Conservation (phyloP, 257 asterid genomes). For the Ehretia macrophylla region DNA sequence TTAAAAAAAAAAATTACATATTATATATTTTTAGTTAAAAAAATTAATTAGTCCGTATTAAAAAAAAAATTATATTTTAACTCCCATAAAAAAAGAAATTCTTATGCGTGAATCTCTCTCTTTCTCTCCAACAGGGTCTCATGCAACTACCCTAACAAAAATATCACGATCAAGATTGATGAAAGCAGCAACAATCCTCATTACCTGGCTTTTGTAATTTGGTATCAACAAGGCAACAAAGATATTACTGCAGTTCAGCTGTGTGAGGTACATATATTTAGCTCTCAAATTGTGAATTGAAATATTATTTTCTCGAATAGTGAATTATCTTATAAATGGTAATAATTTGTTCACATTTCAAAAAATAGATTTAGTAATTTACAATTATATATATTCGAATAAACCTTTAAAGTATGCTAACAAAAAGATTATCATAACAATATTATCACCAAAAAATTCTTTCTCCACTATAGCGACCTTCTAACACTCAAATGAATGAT, state of each 20-base stretch:
- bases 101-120: conserved; percentile 1
- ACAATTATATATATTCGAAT: too few species aligned
- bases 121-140: conserved; percentile 52
- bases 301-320: not conserved
- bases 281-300: not conserved
- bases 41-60: too few species aligned
- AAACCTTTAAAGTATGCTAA: too few species aligned
- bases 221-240: conserved; percentile 70
- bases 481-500: not conserved
- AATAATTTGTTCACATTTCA: too few species aligned
- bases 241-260: conserved; percentile 81
- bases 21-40: too few species aligned
- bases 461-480: too few species aligned
- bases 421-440: too few species aligned
- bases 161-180: conserved; percentile 61
- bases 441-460: too few species aligned
- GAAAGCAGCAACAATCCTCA: conserved; percentile 69
- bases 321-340: not conserved
- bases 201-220: conserved; percentile 69
- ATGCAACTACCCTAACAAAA: conserved; percentile 69
- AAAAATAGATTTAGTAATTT: not conserved
- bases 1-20: too few species aligned
- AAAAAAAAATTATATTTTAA: too few species aligned
- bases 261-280: conserved; percentile 57
- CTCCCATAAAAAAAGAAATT: too few species aligned